Evolutionary conservation across 352 stramenopile species (phyloP).

Genomic region (Elongisporangium senticosum): DNA sequence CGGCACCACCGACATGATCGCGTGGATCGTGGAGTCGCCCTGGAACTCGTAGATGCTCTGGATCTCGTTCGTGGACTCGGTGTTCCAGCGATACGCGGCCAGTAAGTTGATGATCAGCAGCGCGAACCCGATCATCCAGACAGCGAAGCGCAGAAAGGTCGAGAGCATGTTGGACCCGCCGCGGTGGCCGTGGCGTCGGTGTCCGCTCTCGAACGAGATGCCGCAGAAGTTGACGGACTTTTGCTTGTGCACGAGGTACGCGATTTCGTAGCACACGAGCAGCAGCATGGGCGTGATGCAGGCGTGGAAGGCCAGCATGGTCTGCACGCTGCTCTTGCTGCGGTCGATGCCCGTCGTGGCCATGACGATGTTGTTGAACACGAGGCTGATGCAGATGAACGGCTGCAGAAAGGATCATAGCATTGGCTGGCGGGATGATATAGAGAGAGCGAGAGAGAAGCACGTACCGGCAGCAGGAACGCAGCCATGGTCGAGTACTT

Average conservation of each 20-base stretch:
- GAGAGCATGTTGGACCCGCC: conserved; percentile 34
- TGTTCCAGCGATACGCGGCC: conserved; percentile 57
- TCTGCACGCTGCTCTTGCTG: conserved; percentile 38
- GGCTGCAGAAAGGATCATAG: conserved; percentile 41
- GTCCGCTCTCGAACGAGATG: conserved; percentile 80
- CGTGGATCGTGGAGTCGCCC: conserved; percentile 48
- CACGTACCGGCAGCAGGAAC: conserved; percentile 69
- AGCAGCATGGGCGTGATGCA: conserved; percentile 83
- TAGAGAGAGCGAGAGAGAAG: conserved; percentile 3
- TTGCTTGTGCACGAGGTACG: conserved; percentile 88
- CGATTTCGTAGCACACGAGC: conserved; percentile 86
- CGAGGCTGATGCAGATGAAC: conserved; percentile 73
- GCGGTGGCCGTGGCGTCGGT: conserved; percentile 32
- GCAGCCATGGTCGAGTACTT: conserved; percentile 71
- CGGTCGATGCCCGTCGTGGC: conserved; percentile 69
- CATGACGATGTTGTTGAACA: conserved; percentile 81
- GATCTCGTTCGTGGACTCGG: conserved; percentile 32
- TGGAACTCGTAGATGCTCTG: conserved; percentile 70
- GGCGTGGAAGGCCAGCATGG: conserved; percentile 78
- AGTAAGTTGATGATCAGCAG: conserved; percentile 70
- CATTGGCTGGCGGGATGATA: no score
- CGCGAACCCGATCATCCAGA: conserved; percentile 59
- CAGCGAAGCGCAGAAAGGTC: conserved; percentile 52
- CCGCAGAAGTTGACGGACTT: conserved; percentile 89
- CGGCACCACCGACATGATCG: conserved; percentile 54